Percentiles rank a stretch among this genome's conserved stretches.
phyloP scores from a whole-genome alignment of 2,329 filamentous ascomycete genomes.

The Pseudocercospora fuligena region DNA sequence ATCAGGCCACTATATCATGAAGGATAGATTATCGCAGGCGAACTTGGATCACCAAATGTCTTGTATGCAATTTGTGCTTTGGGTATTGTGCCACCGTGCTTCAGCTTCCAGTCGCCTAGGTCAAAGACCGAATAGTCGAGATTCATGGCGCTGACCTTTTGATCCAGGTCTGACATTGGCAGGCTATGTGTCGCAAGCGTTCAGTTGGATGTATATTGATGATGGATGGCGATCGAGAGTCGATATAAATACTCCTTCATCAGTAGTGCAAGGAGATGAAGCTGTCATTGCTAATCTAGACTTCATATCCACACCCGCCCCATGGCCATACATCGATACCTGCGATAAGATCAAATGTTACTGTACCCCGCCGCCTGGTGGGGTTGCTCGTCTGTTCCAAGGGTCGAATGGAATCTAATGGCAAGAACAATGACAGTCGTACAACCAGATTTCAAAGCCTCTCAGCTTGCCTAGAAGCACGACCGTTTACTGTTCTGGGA shows the following conservation, averaged over 20 bases:
- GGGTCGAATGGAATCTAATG: not conserved
- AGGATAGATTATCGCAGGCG: conserved; percentile 74
- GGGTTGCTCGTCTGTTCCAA: not conserved
- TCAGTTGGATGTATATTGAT: not conserved
- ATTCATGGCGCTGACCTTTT: conserved; percentile 21
- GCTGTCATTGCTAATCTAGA: conserved; percentile 4
- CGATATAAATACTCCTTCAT: not conserved
- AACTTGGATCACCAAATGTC: conserved; percentile 67
- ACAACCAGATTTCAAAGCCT: not conserved
- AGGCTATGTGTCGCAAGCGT: not conserved
- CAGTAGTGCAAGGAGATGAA: not conserved
- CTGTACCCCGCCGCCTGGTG: not conserved
- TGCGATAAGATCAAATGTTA: not conserved
- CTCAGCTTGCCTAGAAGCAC: too few species aligned
- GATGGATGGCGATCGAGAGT: not conserved
- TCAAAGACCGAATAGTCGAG: conserved; percentile 52
- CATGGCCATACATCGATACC: not conserved
- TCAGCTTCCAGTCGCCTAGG: conserved; percentile 56
- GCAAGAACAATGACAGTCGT: not conserved
- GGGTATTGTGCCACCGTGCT: conserved; percentile 65
- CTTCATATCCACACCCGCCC: not conserved
- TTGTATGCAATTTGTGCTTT: conserved; percentile 76
- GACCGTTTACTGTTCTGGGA: not conserved
- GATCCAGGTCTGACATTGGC: conserved; percentile 1
- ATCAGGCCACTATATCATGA: conserved; percentile 76